A percentile compares a stretch with the other conserved stretches of the same genome.
Evolutionary conservation across 352 stramenopile species (phyloP).

Genomic region (Pythium dissimile): DNA sequence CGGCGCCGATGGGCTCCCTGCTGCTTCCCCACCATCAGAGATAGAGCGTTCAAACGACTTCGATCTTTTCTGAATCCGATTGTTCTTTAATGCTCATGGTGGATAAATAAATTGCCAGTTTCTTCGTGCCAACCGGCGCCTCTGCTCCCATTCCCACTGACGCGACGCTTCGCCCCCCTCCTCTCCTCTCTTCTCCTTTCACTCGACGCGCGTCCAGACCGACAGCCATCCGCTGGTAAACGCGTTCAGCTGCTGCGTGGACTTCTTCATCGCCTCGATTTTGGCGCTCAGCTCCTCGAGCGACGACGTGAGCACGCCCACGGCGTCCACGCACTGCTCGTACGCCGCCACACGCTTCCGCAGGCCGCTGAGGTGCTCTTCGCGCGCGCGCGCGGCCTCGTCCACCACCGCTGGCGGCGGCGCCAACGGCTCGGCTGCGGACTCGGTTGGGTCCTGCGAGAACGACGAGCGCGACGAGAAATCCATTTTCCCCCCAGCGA

Average conservation of each 20-base stretch:
- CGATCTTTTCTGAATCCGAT: not conserved
- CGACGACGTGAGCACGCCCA: slow-evolving; percentile 48
- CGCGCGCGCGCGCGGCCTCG: slow-evolving; percentile 21
- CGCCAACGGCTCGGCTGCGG: not conserved
- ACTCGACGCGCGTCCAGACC: slow-evolving; percentile 56
- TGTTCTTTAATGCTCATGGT: not conserved
- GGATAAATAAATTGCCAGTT: slow-evolving; percentile 12
- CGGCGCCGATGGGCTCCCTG: slow-evolving; percentile 4
- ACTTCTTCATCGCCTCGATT: slow-evolving; percentile 56
- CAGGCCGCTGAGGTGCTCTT: slow-evolving; percentile 45
- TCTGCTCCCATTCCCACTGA: not conserved
- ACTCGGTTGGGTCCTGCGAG: slow-evolving; percentile 5
- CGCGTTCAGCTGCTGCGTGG: slow-evolving; percentile 68
- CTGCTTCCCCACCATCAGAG: not conserved
- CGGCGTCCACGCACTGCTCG: slow-evolving; percentile 54
- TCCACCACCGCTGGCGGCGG: slow-evolving; percentile 7
- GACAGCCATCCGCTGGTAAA: slow-evolving; percentile 71
- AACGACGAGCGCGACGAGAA: slow-evolving; percentile 10
- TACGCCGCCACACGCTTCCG: slow-evolving; percentile 56
- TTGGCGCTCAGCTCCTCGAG: slow-evolving; percentile 65
- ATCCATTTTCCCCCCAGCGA: slow-evolving; percentile 6
- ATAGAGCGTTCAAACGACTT: too few species aligned
- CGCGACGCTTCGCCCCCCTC: not conserved
- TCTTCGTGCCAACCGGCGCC: not conserved
- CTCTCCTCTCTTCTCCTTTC: slow-evolving; percentile 1